phyloP scores from a whole-genome alignment of 2,329 filamentous ascomycete species.

The Sporothrix humicola region DNA sequence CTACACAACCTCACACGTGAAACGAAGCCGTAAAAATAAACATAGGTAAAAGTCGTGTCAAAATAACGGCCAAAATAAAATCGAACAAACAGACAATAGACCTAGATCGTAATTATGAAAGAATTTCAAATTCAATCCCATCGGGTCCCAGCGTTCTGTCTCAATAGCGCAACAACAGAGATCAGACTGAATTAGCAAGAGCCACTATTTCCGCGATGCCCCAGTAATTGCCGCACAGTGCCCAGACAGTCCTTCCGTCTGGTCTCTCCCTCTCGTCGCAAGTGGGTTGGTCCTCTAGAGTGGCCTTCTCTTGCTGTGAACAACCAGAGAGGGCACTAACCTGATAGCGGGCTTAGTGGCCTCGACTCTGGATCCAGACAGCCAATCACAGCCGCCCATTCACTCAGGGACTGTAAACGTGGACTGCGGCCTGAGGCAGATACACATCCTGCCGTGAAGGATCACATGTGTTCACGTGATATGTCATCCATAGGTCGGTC shows the following conservation, averaged over 20 bases:
- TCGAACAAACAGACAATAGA: background rate
- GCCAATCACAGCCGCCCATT: background rate
- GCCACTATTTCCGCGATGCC: background rate
- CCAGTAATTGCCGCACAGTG: conserved; percentile 21
- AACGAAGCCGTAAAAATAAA: background rate
- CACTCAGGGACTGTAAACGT: conserved; percentile 7
- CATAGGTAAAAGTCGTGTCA: background rate
- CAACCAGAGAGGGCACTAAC: conserved; percentile 15
- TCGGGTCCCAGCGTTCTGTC: background rate
- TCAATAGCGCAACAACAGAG: background rate
- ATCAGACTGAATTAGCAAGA: conserved; percentile 4
- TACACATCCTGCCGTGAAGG: background rate
- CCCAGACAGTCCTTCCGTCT: conserved; percentile 15
- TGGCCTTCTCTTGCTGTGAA: background rate
- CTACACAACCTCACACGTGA: background rate
- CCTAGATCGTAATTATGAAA: background rate
- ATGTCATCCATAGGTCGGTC: background rate
- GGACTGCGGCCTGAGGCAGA: conserved; percentile 19
- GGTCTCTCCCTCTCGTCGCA: background rate
- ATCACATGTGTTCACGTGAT: background rate
- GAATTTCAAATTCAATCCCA: background rate
- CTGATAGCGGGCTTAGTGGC: background rate
- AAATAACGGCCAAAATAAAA: background rate
- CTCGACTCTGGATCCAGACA: background rate
- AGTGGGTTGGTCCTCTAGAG: no score